phyloP scores from a whole-genome alignment of 352 stramenopile genomes.

The Pythium angustatum region DNA sequence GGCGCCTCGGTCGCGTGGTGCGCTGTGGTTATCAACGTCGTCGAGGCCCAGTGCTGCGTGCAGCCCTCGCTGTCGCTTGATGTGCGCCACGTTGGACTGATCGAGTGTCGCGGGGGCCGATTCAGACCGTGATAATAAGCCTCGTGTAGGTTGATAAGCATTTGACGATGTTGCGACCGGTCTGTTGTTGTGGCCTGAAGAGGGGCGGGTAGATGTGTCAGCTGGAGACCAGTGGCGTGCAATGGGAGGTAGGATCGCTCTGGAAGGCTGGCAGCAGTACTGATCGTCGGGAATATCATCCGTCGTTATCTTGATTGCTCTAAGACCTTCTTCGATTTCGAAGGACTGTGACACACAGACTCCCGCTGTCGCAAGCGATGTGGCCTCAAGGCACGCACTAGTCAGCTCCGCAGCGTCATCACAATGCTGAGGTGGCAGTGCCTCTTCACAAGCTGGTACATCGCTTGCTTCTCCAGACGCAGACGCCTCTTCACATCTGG shows the following conservation, averaged over 20 bases:
- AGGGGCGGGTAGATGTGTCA: not conserved
- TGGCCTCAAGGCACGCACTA: no score
- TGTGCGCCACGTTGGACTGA: constrained; percentile 3
- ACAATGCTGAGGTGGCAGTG: no score
- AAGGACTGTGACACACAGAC: no score
- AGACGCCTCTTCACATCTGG: no score
- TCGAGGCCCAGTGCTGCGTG: constrained; percentile 37
- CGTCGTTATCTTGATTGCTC: not conserved
- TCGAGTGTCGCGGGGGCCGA: constrained; percentile 42
- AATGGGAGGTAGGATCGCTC: not conserved
- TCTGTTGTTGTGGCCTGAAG: constrained; percentile 1
- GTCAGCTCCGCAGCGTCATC: no score
- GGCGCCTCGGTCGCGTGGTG: constrained; percentile 40
- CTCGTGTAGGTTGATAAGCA: not conserved
- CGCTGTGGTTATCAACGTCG: constrained; percentile 34
- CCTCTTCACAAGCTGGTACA: no score
- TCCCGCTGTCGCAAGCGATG: no score
- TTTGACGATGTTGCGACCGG: not conserved
- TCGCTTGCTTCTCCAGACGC: no score
- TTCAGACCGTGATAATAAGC: constrained; percentile 43
- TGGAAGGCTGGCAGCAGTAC: not conserved
- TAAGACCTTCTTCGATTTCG: no score
- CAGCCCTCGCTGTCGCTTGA: constrained; percentile 50
- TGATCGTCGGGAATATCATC: not conserved
- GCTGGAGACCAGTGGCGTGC: not conserved